Base-by-base conservation (phyloP, 2,329 filamentous ascomycete genomes). In the Pseudofabraea citricarpa region DNA sequence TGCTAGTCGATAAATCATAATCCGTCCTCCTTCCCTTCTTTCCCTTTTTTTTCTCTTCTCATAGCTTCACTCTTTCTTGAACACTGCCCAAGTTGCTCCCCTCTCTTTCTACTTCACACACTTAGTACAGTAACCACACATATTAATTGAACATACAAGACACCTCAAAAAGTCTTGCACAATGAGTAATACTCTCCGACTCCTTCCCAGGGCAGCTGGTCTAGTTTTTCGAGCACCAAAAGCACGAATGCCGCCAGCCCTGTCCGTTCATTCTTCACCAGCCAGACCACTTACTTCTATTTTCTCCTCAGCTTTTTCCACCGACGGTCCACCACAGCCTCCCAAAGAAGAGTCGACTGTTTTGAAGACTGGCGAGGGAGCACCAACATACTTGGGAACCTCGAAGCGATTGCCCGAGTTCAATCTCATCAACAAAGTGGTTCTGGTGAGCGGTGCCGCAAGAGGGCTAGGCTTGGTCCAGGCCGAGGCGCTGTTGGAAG, bases 391-490 rank as follows among this genome's bases (percentile, higher is more conserved):
- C 35, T 36, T 57, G 31, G 57, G 55, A 10, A 56, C 55, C 3
- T 42, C 46, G 5, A 58, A 57, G 26, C 48, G 56, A 9, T 36
- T 60, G 18, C 51, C 57, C 5, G 85, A 90, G 58, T 90, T 90
- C 64, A 79, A 77, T 49, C 69, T 90, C 26, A 68, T 68, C n/a
- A 77, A 79, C 46, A 83, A 81, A 55, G 74, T 86, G 1, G 77
- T 88, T 36, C 62, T 86, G 22, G 81, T 90, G 3, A 85, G 84
- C 2, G 86, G 86, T 15, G 86, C 77, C 43, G 85, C 78, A 2
- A 74, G 81, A 47, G 87, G 87, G 0, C 72, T 90, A 8, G 86
- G 86, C n/a, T 65, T 91, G 16, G 78, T 82, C 5, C 77, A 90
- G 55, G 78, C 84, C 1, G 85, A 90, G 56, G 85, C 81, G 1